Evolutionary conservation across 2,329 filamentous ascomycete species (phyloP).

Genomic region (Colletotrichum sp.): DNA sequence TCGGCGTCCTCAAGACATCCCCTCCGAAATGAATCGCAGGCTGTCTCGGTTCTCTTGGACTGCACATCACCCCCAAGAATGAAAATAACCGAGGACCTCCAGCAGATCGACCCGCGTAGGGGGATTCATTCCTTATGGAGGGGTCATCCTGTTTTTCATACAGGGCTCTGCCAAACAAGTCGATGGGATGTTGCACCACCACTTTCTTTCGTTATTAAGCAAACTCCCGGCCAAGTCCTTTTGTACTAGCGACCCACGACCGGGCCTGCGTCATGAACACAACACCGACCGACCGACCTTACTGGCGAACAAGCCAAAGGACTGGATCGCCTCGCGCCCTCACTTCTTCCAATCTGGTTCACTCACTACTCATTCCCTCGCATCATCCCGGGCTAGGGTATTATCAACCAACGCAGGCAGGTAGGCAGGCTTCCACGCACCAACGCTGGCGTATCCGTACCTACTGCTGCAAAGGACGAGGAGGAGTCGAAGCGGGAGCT

Average conservation of each 20-base stretch:
- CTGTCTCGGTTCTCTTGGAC: not conserved
- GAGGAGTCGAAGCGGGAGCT: not conserved
- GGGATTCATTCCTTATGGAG: not conserved
- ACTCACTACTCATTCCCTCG: not conserved
- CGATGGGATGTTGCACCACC: not conserved
- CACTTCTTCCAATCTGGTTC: not conserved
- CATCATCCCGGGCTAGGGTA: not conserved
- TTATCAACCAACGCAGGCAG: not conserved
- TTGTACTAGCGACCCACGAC: not conserved
- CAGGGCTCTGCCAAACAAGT: not conserved
- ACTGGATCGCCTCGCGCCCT: not conserved
- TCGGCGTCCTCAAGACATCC: not conserved
- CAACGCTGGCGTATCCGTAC: not conserved
- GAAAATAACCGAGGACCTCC: not conserved
- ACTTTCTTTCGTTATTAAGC: not conserved
- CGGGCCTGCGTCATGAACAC: not conserved
- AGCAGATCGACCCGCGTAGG: not conserved
- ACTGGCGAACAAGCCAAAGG: not conserved
- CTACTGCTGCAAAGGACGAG: not conserved
- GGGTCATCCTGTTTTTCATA: not conserved
- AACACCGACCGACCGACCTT: not conserved
- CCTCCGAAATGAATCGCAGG: not conserved
- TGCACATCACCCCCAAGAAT: not conserved
- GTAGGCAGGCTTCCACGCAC: not conserved
- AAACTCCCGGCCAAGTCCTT: not conserved